These are phyloP conservation scores for Amanita inopinata DNA, from an alignment of 768 basidiomycete species.

Conservation along the genomic window DNA sequence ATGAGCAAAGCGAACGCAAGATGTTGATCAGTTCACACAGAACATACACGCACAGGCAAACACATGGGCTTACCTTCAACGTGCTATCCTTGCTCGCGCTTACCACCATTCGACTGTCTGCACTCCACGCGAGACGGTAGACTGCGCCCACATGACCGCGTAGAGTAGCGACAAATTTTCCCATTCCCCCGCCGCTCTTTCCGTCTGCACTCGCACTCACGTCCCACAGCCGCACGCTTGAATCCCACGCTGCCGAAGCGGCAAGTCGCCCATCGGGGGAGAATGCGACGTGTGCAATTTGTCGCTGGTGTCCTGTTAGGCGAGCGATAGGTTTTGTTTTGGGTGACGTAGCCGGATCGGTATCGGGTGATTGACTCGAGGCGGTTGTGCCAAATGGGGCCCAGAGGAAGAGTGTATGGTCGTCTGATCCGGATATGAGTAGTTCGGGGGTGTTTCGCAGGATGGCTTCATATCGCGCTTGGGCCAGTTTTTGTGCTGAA, in stretches of 20 bases:
- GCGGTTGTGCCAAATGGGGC: slow-evolving; percentile 55
- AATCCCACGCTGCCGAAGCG: slow-evolving; percentile 88
- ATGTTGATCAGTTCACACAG: not conserved
- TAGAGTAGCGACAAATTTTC: slow-evolving; percentile 84
- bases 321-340: slow-evolving; percentile 44
- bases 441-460: slow-evolving; percentile 63
- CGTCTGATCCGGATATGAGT: slow-evolving; percentile 92
- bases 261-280: slow-evolving; percentile 90
- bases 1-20: too few relatives aligned
- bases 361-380: slow-evolving; percentile 12
- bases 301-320: slow-evolving; percentile 90
- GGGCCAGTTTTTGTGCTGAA: slow-evolving; percentile 66
- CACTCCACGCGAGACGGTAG: slow-evolving; percentile 91
- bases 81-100: slow-evolving; percentile 96
- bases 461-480: slow-evolving; percentile 67
- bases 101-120: slow-evolving; percentile 84
- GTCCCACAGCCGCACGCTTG: slow-evolving; percentile 88
- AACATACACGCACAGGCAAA: slow-evolving; percentile 3
- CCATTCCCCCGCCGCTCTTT: slow-evolving; percentile 39
- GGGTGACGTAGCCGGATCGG: slow-evolving; percentile 9
- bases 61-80: slow-evolving; percentile 57
- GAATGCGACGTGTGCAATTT: slow-evolving; percentile 90
- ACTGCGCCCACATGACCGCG: slow-evolving; percentile 92
- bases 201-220: not conserved
- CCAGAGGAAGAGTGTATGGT: slow-evolving; percentile 98